These are phyloP conservation scores for Penicillium oxalicum DNA, from an alignment of 2,329 filamentous ascomycete species.

Conservation along the genomic window DNA sequence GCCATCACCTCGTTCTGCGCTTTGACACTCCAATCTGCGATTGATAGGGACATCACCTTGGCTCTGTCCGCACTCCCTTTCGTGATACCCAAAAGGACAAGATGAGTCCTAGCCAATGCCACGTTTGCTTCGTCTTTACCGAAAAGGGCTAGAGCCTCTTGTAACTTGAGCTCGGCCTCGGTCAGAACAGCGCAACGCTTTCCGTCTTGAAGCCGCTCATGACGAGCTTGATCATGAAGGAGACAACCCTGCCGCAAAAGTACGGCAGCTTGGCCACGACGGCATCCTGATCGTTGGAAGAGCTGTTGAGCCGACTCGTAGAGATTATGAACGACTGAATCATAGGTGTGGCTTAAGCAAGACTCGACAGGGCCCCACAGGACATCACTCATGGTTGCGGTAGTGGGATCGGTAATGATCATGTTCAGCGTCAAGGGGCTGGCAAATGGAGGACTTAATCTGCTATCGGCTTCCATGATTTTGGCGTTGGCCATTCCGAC, in stretches of 20 bases:
- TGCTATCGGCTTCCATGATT: constrained; percentile 17
- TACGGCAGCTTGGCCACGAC: constrained; percentile 17
- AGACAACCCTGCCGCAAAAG: constrained; percentile 20
- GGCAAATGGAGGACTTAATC: constrained; percentile 17
- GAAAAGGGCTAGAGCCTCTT: constrained; percentile 11
- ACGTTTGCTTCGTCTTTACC: constrained; percentile 15
- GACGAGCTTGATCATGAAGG: constrained; percentile 12
- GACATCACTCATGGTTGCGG: constrained; percentile 4
- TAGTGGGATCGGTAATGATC: constrained; percentile 8
- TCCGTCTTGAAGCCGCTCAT: neutral
- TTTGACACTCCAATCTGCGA: constrained; percentile 16
- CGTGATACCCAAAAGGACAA: constrained; percentile 16
- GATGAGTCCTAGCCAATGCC: constrained; percentile 16
- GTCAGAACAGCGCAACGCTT: neutral
- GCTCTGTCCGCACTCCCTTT: constrained; percentile 5
- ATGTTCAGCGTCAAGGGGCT: constrained; percentile 20
- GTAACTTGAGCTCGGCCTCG: constrained; percentile 6
- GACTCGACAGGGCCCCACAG: constrained; percentile 15
- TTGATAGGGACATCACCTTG: constrained; percentile 9
- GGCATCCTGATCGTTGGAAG: constrained; percentile 10
- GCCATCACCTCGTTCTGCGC: constrained; percentile 15
- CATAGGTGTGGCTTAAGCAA: constrained; percentile 10
- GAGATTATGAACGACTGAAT: constrained; percentile 2
- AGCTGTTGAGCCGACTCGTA: constrained; percentile 14
- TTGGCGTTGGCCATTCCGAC: constrained; percentile 18